phyloP scores from a whole-genome alignment of 1,139 yeast genomes.

The Pichia terricola region DNA sequence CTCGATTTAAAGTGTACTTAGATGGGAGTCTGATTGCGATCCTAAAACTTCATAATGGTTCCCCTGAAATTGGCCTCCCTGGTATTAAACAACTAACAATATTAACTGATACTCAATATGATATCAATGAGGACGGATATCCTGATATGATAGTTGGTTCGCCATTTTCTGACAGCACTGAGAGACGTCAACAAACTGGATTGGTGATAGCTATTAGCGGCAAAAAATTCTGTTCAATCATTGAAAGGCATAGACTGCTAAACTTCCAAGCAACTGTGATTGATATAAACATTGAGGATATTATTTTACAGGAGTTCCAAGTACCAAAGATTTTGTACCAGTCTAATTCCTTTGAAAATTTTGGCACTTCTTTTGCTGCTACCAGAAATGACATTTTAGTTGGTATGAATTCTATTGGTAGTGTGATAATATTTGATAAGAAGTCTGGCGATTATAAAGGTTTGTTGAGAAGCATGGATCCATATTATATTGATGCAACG shows the following conservation, averaged over 20 bases:
- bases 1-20: slow-evolving; percentile 17
- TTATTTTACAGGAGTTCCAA: slow-evolving; percentile 7
- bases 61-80: slow-evolving; percentile 25
- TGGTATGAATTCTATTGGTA: slow-evolving; percentile 27
- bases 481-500: not conserved
- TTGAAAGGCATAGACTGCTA: not conserved
- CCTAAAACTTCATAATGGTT: slow-evolving; percentile 11
- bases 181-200: slow-evolving; percentile 31
- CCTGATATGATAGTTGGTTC: slow-evolving; percentile 38
- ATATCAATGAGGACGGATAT: slow-evolving; percentile 28
- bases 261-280: not conserved
- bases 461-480: not conserved
- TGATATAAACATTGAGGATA: slow-evolving; percentile 11
- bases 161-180: slow-evolving; percentile 28
- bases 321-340: slow-evolving; percentile 19
- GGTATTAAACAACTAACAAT: slow-evolving; percentile 32
- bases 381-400: slow-evolving; percentile 22
- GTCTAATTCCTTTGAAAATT: slow-evolving; percentile 28
- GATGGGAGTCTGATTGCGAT: slow-evolving; percentile 13
- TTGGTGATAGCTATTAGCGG: slow-evolving; percentile 32
- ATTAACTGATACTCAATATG: slow-evolving; percentile 22
- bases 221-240: slow-evolving; percentile 10
- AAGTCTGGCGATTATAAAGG: slow-evolving; percentile 3
- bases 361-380: slow-evolving; percentile 26
- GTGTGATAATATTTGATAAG: slow-evolving; percentile 24